Evolutionary conservation across 2,329 filamentous ascomycete species (phyloP).

Genomic region (Fusarium concolor): DNA sequence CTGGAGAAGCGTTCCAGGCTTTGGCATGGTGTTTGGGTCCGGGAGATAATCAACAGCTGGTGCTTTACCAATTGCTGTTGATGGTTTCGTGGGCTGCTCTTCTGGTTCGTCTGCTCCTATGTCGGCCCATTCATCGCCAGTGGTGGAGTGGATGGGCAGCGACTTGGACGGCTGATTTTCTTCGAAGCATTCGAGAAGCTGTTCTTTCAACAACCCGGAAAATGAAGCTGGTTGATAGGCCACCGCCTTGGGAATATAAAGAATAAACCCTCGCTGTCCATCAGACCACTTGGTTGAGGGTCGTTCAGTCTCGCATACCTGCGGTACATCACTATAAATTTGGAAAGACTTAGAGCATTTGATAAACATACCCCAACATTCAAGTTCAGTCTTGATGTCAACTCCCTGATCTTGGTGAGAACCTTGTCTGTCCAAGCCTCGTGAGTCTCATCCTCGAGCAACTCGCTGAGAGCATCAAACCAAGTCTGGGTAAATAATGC

Average conservation of each 20-base stretch:
- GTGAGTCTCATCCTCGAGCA: constrained; percentile 57
- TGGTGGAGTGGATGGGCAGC: constrained; percentile 38
- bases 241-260: constrained; percentile 52
- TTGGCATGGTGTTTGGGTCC: constrained; percentile 54
- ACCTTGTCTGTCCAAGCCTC: constrained; percentile 58
- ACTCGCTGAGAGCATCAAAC: constrained; percentile 52
- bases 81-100: constrained; percentile 11
- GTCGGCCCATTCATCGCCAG: constrained; percentile 59
- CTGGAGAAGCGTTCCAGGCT: constrained; percentile 61
- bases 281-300: constrained; percentile 54
- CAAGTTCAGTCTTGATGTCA: constrained; percentile 47
- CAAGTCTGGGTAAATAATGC: constrained; percentile 56
- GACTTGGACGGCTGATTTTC: constrained; percentile 28
- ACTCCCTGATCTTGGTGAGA: constrained; percentile 50
- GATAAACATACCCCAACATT: constrained; percentile 52
- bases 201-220: constrained; percentile 51
- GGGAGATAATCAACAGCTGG: constrained; percentile 53
- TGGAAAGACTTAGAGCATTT: neutral
- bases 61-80: neutral
- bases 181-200: constrained; percentile 53
- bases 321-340: neutral
- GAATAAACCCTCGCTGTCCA: constrained; percentile 52
- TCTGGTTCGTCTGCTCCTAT: constrained; percentile 49
- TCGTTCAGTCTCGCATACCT: constrained; percentile 43
- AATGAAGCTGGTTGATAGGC: constrained; percentile 51